Conservation (phyloP, 352 stramenopile species). For the Globisporangium apiculatum region DNA sequence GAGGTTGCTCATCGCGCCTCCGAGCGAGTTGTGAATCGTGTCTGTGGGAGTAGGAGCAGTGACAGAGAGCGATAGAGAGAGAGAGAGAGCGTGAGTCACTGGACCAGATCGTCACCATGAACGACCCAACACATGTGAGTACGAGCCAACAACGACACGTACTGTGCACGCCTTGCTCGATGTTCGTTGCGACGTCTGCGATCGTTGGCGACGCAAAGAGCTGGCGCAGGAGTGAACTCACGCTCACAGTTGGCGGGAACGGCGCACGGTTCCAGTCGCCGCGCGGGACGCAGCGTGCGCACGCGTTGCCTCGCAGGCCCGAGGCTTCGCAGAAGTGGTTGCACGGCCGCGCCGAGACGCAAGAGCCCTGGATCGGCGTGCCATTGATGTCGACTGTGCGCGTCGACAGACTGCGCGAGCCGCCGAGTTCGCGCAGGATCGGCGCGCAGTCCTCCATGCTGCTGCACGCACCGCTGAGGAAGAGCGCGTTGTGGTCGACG, state of each 20-base stretch:
- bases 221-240: slow-evolving; percentile 71
- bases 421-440: slow-evolving; percentile 65
- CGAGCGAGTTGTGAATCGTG: slow-evolving; percentile 72
- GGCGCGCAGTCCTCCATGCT: slow-evolving; percentile 73
- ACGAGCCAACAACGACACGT: slow-evolving; percentile 14
- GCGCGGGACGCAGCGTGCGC: slow-evolving; percentile 62
- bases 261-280: slow-evolving; percentile 41
- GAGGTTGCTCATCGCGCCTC: slow-evolving; percentile 58
- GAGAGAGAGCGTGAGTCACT: slow-evolving; percentile 7
- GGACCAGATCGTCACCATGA: background rate
- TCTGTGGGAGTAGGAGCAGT: slow-evolving; percentile 22
- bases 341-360: slow-evolving; percentile 31
- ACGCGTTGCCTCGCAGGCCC: slow-evolving; percentile 23
- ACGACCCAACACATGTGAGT: background rate
- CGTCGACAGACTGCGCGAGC: slow-evolving; percentile 28
- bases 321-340: slow-evolving; percentile 81
- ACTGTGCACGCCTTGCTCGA: slow-evolving; percentile 78
- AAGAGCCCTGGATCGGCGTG: slow-evolving; percentile 50
- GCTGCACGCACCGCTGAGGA: slow-evolving; percentile 42
- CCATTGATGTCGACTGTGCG: slow-evolving; percentile 61
- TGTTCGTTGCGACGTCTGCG: slow-evolving; percentile 43
- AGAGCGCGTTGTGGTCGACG: slow-evolving; percentile 71
- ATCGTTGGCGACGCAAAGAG: slow-evolving; percentile 69
- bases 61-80: slow-evolving; percentile 1
- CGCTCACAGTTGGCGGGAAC: slow-evolving; percentile 61